These are phyloP conservation scores for Colletotrichum tabaci DNA, from an alignment of 2,329 filamentous ascomycete genomes.

Conservation along the genomic window DNA sequence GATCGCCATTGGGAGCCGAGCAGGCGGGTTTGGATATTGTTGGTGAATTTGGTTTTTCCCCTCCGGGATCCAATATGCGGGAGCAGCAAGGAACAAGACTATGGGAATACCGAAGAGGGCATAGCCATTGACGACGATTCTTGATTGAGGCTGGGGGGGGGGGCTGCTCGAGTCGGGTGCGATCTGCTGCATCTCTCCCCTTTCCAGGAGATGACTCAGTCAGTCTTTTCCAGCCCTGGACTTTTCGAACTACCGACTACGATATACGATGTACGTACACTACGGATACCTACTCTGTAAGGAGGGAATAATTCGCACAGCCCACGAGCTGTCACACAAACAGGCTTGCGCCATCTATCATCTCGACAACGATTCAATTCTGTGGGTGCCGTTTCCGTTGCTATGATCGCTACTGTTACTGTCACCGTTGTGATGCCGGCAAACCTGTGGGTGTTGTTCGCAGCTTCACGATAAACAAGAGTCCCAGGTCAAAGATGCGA, in stretches of 20 bases:
- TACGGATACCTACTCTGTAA: background rate
- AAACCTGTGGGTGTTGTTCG: conserved; percentile 9
- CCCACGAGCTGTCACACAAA: background rate
- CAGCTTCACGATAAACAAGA: conserved; percentile 11
- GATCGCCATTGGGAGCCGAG: conserved; percentile 24
- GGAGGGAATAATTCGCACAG: background rate
- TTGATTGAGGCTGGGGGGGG: conserved; percentile 21
- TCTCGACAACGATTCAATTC: background rate
- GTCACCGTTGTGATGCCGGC: conserved; percentile 21
- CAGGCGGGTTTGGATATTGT: conserved; percentile 19
- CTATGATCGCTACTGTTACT: conserved; percentile 11
- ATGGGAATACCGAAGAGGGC: conserved; percentile 21
- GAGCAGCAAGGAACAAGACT: conserved; percentile 27
- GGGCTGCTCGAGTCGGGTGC: conserved; percentile 25
- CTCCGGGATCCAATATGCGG: conserved; percentile 37
- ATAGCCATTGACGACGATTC: conserved; percentile 18
- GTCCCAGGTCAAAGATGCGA: background rate
- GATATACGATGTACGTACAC: background rate
- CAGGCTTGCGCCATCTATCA: conserved; percentile 2
- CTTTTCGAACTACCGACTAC: conserved; percentile 1
- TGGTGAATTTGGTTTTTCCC: background rate
- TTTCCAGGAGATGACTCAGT: conserved; percentile 20
- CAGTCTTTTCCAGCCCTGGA: conserved; percentile 1
- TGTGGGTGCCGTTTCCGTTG: no score
- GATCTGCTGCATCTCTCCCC: conserved; percentile 12